phyloP scores from a whole-genome alignment of 352 stramenopile species.

The Phytophthora constricta region DNA sequence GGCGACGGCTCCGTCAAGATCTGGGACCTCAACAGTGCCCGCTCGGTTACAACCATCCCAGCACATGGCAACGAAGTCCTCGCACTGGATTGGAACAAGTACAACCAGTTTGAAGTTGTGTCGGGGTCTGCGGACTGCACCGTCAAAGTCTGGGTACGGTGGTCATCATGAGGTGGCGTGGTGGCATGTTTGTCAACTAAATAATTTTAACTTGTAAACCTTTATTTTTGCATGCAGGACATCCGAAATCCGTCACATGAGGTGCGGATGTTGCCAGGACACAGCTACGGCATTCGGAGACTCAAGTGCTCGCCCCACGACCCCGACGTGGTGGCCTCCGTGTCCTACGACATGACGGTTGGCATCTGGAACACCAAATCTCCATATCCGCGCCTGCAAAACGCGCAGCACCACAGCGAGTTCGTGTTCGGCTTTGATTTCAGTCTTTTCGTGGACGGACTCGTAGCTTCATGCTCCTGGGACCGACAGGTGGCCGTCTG shows the following conservation, averaged over 20 bases:
- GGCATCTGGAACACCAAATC: slow-evolving; percentile 89
- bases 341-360: slow-evolving; percentile 93
- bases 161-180: too few relatives aligned
- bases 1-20: slow-evolving; percentile 80
- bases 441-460: slow-evolving; percentile 79
- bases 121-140: slow-evolving; percentile 84
- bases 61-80: slow-evolving; percentile 88
- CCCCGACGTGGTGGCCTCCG: slow-evolving; percentile 77
- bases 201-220: not conserved
- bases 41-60: slow-evolving; percentile 62
- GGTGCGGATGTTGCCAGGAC: slow-evolving; percentile 74
- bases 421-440: slow-evolving; percentile 91
- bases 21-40: slow-evolving; percentile 75
- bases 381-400: slow-evolving; percentile 78
- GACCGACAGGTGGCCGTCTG: slow-evolving; percentile 77
- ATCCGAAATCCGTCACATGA: slow-evolving; percentile 74
- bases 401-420: slow-evolving; percentile 82
- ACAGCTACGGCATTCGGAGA: slow-evolving; percentile 84
- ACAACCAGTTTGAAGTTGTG: slow-evolving; percentile 89
- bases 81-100: slow-evolving; percentile 93
- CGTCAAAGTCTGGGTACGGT: slow-evolving; percentile 88
- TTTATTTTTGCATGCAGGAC: slow-evolving; percentile 51
- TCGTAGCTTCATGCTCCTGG: slow-evolving; percentile 83
- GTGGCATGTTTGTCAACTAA: too few relatives aligned
- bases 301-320: slow-evolving; percentile 90